Evolutionary conservation across 108 stramenopile species (phyloP), one percentile per base, ranked within the genome.

Genomic region (Fragilaria radians): DNA sequence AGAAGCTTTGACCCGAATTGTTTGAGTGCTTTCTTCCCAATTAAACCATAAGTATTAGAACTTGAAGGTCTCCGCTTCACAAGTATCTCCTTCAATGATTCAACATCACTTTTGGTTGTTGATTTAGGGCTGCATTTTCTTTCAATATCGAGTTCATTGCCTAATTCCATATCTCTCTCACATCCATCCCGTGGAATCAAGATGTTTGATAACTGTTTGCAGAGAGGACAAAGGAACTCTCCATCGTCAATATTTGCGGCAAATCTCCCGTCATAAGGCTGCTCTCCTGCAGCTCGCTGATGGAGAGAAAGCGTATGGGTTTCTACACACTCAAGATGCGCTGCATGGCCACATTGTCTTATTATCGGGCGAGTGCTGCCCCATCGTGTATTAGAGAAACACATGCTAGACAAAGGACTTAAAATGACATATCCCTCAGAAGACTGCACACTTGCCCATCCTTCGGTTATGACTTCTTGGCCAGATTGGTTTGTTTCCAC

Each of bases 201-300:
- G 45, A 91, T 81, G 64, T 98, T 98, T 32, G 89, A 90, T 1
- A 98, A 82, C 66, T 87, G 85, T 60, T 98, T 97, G 78, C 98
- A 98, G 22, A 98, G 76, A 0, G 98, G 98, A 66, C 98, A 98
- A 4, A 98, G 57, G 63, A 93, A 95, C 69, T 98, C 96, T 21
- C 94, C 86, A 33, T 93, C 82, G 45, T 77, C 70, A 48, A 95
- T 90, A 65, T 96, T 93, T 5, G 96, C 90, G 42, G 89, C 86
- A 65, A 89, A 90, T 3, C 93, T 71, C 28, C 94, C 97, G 56
- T 95, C 93, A 64, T 83, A 95, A 25, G 88, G 82, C 56, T 93
- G 87, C 14, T 88, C 87, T 17, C 68, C 77, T 28, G 77, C 76
- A 5, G 89, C 74, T 11, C 86, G 79, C 45, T 95, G 88, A 46